A percentile compares a stretch with the other conserved stretches of the same genome.
Evolutionary conservation across 331 rosid species (phyloP).

Genomic region (Pyrus hybrid): DNA sequence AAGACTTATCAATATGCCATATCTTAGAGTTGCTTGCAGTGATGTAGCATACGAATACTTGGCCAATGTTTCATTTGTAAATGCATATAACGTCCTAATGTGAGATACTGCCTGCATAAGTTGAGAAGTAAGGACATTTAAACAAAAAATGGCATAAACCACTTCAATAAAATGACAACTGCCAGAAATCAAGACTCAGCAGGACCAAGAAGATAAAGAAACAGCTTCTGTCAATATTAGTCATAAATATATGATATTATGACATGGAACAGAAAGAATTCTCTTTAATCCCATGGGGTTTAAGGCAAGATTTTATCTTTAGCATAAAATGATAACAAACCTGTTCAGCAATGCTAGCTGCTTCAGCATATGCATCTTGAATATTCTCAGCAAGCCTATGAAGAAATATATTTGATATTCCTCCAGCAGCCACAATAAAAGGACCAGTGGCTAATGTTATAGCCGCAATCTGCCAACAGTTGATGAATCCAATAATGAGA

Average conservation of each 20-base stretch:
- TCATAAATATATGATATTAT: not conserved
- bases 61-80: conserved; percentile 95
- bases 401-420: conserved; percentile 97
- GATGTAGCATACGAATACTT: conserved; percentile 98
- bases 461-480: conserved; percentile 97
- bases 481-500: conserved; percentile 84
- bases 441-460: conserved; percentile 98
- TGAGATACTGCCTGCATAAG: conserved; percentile 87
- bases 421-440: conserved; percentile 99
- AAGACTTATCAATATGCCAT: conserved; percentile 95
- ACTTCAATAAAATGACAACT: conserved; percentile 8
- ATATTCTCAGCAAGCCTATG: conserved; percentile 99
- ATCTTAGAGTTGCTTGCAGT: conserved; percentile 97
- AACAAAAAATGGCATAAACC: conserved; percentile 10
- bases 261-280: not conserved
- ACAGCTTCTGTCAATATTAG: not conserved
- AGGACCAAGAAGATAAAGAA: not conserved
- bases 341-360: conserved; percentile 99
- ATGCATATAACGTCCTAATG: conserved; percentile 81
- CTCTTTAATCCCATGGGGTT: not conserved
- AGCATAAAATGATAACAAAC: conserved; percentile 23
- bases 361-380: conserved; percentile 99
- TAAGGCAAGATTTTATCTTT: not conserved
- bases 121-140: conserved; percentile 18
- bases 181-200: not conserved